Evolutionary conservation across 179 eudicot species (phyloP).

Genomic region (Camellia oleifera): DNA sequence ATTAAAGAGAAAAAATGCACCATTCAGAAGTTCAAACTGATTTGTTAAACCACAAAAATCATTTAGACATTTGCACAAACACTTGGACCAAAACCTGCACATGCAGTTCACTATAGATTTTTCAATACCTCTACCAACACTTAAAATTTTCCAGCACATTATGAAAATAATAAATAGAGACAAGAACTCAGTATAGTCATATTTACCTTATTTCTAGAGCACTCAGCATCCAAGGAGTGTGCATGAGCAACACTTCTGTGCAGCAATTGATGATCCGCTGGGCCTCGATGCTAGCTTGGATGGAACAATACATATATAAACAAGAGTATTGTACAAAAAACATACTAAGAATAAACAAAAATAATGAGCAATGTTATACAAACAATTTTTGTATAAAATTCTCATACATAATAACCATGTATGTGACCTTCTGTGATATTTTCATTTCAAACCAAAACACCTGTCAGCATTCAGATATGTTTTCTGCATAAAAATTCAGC

Average conservation of each 20-base stretch:
- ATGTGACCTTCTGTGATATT: too few species aligned
- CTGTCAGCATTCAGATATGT: too few species aligned
- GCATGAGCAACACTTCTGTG: too few species aligned
- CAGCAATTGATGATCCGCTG: neutral
- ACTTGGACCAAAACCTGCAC: neutral
- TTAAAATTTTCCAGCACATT: neutral
- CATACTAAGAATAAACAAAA: too few species aligned
- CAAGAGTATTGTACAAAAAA: too few species aligned
- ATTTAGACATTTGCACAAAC: neutral
- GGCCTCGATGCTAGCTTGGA: neutral
- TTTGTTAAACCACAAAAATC: neutral
- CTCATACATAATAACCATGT: too few species aligned
- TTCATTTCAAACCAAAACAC: too few species aligned
- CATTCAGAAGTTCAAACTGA: neutral
- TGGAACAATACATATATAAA: neutral
- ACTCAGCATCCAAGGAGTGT: too few species aligned
- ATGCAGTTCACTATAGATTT: neutral
- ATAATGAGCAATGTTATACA: too few species aligned
- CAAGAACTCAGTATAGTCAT: neutral
- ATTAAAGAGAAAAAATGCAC: neutral
- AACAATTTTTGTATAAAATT: too few species aligned
- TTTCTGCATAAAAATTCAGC: too few species aligned
- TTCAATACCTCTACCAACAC: neutral
- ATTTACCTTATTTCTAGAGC: too few species aligned
- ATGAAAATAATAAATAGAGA: neutral